Conservation (phyloP, 768 basidiomycete species). For the Chalciporus pseudorubinellus region DNA sequence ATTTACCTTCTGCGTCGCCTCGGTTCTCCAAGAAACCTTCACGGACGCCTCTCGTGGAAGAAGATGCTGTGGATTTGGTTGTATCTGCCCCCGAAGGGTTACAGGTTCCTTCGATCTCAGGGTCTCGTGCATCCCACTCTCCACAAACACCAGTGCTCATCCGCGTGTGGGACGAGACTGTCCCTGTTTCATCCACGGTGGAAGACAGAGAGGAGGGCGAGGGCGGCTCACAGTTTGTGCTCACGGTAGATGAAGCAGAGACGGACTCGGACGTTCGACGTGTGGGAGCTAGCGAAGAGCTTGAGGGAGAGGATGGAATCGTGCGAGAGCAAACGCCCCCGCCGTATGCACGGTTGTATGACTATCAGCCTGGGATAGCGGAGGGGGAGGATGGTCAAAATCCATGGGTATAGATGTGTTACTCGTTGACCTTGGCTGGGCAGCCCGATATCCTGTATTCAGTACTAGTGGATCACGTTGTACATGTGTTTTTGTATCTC, state of each 20-base stretch:
- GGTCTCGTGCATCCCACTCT: conserved; percentile 13
- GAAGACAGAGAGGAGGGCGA: neutral
- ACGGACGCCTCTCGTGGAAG: conserved; percentile 25
- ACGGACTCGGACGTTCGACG: neutral
- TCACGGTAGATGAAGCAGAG: conserved; percentile 1
- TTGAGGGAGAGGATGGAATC: neutral
- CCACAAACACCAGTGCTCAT: conserved; percentile 21
- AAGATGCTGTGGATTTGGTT: conserved; percentile 88
- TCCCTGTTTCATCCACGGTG: neutral
- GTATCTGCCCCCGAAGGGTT: conserved; percentile 36
- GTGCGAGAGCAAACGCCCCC: conserved; percentile 22
- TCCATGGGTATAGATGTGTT: conserved; percentile 21
- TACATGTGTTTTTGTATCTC: too few species aligned
- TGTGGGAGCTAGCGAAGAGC: neutral
- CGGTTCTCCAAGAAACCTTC: conserved; percentile 2
- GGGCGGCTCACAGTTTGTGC: conserved; percentile 2
- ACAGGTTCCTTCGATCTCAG: conserved; percentile 11
- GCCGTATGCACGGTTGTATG: conserved; percentile 7
- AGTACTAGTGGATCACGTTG: too few species aligned
- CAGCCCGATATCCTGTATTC: too few species aligned
- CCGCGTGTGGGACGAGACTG: conserved; percentile 26
- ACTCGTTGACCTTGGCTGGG: too few species aligned
- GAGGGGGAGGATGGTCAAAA: conserved; percentile 21
- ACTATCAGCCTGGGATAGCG: conserved; percentile 8
- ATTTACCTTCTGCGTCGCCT: conserved; percentile 3